Evolutionary conservation across 495 filamentous ascomycete species (phyloP), one percentile per base, ranked within the genome.

Genomic region (Parathielavia hyrcaniae): DNA sequence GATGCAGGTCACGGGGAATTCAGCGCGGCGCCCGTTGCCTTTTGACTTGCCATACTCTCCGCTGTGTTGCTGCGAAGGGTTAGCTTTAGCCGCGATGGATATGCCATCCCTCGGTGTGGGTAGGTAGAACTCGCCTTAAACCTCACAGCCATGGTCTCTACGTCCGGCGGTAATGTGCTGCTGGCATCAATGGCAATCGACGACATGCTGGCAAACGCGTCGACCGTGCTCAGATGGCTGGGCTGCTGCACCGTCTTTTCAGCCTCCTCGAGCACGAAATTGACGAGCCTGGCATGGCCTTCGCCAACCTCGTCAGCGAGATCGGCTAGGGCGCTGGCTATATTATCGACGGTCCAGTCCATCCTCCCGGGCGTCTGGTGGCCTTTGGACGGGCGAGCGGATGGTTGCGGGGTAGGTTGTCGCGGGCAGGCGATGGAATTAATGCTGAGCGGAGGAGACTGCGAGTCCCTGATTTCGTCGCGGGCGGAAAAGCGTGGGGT

Each of bases 201-300:
- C 39, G 67, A 67, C 64, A 77, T 69, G 43, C 66, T 67, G 8
- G 71, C 68, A 53, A 79, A 78, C 50, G 57, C 61, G 51, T 79
- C 74, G 17, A 68, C 59, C 43, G 66, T 57, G 50, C 69, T 73
- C 12, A 67, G 53, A 54, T 73, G 69, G n/a, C 61, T 67, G n/a
- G 62, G 67, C 34, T 64, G 47, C 2, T 65, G 69, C 3, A 67
- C 70, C 43, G 66, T 70, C 19, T 64, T 67, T 46, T 75, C 74
- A 49, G 71, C 71, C 22, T 71, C 68, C 43, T 75, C 71, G 23
- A 76, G 68, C 32, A 71, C 57, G 34, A 64, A 76, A 11, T 63
- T 65, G 53, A 66, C 69, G 39, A 77, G 72, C 4, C 65, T 67
- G 2, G 71, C 63, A 39, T 74, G 73, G n/a, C 71, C 71, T 12